phyloP scores from a whole-genome alignment of 352 stramenopile genomes.

The Blastocystis sp. region DNA sequence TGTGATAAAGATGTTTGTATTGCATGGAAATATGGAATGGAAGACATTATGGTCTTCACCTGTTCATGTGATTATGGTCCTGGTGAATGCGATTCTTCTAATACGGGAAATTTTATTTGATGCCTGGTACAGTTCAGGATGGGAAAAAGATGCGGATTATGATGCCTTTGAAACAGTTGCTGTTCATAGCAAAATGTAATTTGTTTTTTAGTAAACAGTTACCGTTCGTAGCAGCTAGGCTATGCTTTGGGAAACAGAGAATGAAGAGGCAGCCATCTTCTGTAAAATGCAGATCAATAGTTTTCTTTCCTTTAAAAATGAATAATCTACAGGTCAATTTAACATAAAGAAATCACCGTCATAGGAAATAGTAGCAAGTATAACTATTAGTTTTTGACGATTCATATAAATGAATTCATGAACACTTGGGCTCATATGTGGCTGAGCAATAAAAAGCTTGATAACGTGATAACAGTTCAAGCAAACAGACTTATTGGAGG shows the following conservation, averaged over 20 bases:
- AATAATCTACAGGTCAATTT: neutral
- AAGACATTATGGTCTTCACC: conserved; percentile 4
- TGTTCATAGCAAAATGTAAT: neutral
- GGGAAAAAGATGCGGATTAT: neutral
- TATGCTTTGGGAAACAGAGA: too few relatives aligned
- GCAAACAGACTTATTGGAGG: neutral
- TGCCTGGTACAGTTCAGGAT: neutral
- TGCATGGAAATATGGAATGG: neutral
- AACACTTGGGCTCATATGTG: neutral
- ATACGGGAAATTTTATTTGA: conserved; percentile 9
- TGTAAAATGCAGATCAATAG: neutral
- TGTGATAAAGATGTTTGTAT: conserved; percentile 5
- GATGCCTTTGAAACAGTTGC: conserved; percentile 7
- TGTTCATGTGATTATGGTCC: conserved; percentile 1
- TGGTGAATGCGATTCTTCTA: neutral
- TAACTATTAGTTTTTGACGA: neutral
- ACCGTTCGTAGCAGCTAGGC: neutral
- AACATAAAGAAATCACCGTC: neutral
- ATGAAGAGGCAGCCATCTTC: neutral
- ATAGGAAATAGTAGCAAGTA: neutral
- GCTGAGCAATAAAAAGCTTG: neutral
- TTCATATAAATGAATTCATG: neutral
- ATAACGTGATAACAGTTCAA: neutral
- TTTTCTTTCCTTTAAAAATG: neutral
- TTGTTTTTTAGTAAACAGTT: conserved; percentile 28